phyloP scores from a whole-genome alignment of 371 early-diverging fungal genomes.

The Rhizopus stolonifer region DNA sequence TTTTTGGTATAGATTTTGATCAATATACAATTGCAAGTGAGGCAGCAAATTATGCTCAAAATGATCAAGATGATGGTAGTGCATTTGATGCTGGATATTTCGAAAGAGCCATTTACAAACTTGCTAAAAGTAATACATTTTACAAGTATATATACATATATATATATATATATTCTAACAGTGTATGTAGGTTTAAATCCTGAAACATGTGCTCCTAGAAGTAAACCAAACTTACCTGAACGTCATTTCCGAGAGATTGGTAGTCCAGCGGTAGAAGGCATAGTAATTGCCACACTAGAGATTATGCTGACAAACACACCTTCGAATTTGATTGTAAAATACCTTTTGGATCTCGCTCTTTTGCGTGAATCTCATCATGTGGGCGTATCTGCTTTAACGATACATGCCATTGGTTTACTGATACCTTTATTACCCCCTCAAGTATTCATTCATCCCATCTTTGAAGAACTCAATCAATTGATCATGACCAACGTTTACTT shows the following conservation, averaged over 20 bases:
- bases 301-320: slow-evolving; percentile 55
- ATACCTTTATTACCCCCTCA: slow-evolving; percentile 44
- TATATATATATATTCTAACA: too few relatives aligned
- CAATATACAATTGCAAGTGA: slow-evolving; percentile 59
- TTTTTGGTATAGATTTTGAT: slow-evolving; percentile 53
- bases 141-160: too few relatives aligned
- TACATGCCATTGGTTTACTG: slow-evolving; percentile 49
- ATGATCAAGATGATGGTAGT: slow-evolving; percentile 36
- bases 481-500: slow-evolving; percentile 46
- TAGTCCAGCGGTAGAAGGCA: slow-evolving; percentile 68
- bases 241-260: slow-evolving; percentile 79
- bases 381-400: slow-evolving; percentile 42
- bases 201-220: slow-evolving; percentile 57
- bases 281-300: slow-evolving; percentile 70
- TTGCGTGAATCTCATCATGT: slow-evolving; percentile 46
- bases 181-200: slow-evolving; percentile 46
- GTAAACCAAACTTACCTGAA: slow-evolving; percentile 62
- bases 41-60: slow-evolving; percentile 41
- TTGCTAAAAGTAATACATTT: slow-evolving; percentile 55
- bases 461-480: slow-evolving; percentile 43
- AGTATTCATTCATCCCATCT: slow-evolving; percentile 44
- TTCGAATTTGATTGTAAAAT: slow-evolving; percentile 41
- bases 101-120: slow-evolving; percentile 54
- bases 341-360: slow-evolving; percentile 47
- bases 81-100: slow-evolving; percentile 57